Conservation (phyloP, 768 basidiomycete species). For the Termitomyces sp. region DNA sequence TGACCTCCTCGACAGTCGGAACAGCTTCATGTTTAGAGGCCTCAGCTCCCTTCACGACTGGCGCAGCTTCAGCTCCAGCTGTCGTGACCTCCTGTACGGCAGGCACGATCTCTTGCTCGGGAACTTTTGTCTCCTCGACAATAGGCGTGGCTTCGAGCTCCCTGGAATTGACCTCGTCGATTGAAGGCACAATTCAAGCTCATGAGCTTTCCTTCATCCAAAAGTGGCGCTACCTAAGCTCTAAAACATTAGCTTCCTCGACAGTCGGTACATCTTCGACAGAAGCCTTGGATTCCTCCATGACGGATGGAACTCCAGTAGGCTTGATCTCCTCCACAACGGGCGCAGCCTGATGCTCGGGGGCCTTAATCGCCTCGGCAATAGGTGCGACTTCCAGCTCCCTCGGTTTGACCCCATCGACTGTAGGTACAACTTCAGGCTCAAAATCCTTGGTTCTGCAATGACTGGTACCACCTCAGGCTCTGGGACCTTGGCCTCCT, state of each 20-base stretch:
- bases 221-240: neutral
- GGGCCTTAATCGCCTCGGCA: neutral
- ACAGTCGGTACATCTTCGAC: neutral
- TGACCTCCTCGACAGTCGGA: neutral
- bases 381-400: neutral
- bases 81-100: neutral
- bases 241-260: too few species aligned
- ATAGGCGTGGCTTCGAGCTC: neutral
- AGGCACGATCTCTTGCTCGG: neutral
- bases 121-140: neutral
- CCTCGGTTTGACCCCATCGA: neutral
- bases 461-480: neutral
- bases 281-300: neutral
- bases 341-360: neutral
- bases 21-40: conserved; percentile 1
- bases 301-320: neutral
- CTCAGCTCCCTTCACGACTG: neutral
- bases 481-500: conserved; percentile 3
- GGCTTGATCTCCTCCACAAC: neutral
- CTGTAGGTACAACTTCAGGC: neutral
- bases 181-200: neutral
- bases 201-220: neutral
- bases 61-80: neutral
- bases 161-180: neutral
- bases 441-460: neutral